phyloP scores from a whole-genome alignment of 202 grass and related monocot species.

The Miscanthus sacchariflorus region DNA sequence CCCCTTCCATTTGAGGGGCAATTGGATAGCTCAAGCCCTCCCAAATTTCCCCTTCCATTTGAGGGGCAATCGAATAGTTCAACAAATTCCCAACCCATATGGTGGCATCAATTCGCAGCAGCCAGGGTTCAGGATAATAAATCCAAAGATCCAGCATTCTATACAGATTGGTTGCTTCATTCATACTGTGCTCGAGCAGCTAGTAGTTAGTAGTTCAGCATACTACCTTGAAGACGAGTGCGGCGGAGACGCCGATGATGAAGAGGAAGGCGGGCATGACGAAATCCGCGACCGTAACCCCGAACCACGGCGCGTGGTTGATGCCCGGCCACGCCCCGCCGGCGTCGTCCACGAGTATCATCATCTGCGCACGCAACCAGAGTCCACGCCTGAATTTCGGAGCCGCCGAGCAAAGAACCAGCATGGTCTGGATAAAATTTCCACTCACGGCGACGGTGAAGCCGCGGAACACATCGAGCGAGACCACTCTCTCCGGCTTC shows the following conservation, averaged over 20 bases:
- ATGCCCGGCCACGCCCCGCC: slow-evolving; percentile 93
- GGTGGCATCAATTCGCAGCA: background rate
- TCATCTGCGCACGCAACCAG: slow-evolving; percentile 56
- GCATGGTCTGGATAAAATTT: background rate
- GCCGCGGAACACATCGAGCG: slow-evolving; percentile 94
- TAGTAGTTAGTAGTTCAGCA: background rate
- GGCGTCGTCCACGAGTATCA: slow-evolving; percentile 95
- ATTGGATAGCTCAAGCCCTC: background rate
- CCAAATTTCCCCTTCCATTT: background rate
- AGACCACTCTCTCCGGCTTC: slow-evolving; percentile 67
- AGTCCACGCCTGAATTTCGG: background rate
- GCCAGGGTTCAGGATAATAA: background rate
- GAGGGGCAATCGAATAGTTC: background rate
- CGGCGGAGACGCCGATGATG: slow-evolving; percentile 82
- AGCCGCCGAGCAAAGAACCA: background rate
- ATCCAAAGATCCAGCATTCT: background rate
- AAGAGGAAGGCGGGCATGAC: slow-evolving; percentile 98
- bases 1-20: background rate
- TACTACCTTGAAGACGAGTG: slow-evolving; percentile 87
- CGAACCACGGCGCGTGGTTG: slow-evolving; percentile 95
- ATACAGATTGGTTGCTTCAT: background rate
- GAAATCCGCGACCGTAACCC: slow-evolving; percentile 90
- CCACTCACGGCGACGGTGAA: slow-evolving; percentile 75
- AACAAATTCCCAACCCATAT: background rate
- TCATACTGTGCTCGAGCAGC: background rate